These are phyloP conservation scores for Trichophyton verrucosum DNA, from an alignment of 2,329 filamentous ascomycete genomes.

Conservation along the genomic window DNA sequence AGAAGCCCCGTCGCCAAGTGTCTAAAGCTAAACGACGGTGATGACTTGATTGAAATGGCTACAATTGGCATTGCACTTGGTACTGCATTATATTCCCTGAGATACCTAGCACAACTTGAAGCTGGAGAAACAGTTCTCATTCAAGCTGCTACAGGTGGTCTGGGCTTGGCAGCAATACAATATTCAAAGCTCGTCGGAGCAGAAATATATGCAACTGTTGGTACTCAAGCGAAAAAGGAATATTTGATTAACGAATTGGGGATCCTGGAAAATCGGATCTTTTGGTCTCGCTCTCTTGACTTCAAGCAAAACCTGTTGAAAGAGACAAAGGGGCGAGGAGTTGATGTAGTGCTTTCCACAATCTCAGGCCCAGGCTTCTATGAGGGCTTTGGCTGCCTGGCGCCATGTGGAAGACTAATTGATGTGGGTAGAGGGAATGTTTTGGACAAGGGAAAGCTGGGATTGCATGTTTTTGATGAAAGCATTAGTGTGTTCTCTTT, in stretches of 20 bases:
- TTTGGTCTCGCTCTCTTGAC: background rate
- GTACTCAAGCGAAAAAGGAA: background rate
- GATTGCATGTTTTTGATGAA: background rate
- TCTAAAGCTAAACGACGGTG: conserved; percentile 6
- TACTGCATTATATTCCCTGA: conserved; percentile 7
- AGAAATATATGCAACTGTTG: conserved; percentile 14
- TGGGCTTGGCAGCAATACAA: conserved; percentile 14
- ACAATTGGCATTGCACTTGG: conserved; percentile 10
- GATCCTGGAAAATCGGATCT: background rate
- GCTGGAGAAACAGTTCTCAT: conserved; percentile 14
- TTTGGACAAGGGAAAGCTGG: background rate
- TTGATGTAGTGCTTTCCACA: conserved; percentile 2
- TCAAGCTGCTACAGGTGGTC: conserved; percentile 12
- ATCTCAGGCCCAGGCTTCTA: background rate
- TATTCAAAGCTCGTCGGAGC: conserved; percentile 4
- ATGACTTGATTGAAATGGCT: conserved; percentile 6
- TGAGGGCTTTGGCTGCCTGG: background rate
- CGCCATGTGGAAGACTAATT: background rate
- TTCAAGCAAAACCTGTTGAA: background rate
- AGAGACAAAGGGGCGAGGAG: background rate
- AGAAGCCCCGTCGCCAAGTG: background rate
- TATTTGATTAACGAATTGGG: background rate
- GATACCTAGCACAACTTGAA: conserved; percentile 10
- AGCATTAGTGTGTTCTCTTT: background rate
- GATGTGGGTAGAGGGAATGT: background rate